phyloP scores from a whole-genome alignment of 306 rosid genomes.

The Fragaria vesca region DNA sequence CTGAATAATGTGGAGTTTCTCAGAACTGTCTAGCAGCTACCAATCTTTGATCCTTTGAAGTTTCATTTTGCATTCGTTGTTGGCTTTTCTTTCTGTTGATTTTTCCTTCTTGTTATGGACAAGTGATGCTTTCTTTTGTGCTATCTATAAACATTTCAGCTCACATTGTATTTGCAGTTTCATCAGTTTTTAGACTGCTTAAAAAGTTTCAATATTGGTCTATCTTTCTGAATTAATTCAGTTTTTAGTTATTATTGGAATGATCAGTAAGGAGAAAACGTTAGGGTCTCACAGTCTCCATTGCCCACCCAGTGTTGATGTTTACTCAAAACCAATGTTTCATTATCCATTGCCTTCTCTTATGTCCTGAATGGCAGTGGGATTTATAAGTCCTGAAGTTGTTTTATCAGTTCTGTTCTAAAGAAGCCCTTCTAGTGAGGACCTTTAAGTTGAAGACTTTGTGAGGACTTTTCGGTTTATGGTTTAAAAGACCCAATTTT shows the following conservation, averaged over 20 bases:
- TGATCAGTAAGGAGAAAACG: no score
- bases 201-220: no score
- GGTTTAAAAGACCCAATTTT: no score
- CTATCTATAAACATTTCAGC: background rate
- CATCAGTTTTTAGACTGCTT: background rate
- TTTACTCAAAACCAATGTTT: background rate
- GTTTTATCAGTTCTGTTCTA: background rate
- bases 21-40: background rate
- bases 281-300: no score
- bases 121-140: background rate
- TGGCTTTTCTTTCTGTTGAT: background rate
- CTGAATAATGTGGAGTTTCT: background rate
- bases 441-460: no score
- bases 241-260: no score
- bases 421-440: no score
- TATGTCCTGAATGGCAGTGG: background rate
- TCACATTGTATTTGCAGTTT: background rate
- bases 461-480: no score
- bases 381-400: background rate
- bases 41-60: background rate
- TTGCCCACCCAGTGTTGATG: no score
- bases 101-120: background rate
- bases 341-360: background rate
- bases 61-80: background rate
- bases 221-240: no score